These are phyloP conservation scores for Lepidium aucheri DNA, from an alignment of 345 rosid species.

Conservation along the genomic window DNA sequence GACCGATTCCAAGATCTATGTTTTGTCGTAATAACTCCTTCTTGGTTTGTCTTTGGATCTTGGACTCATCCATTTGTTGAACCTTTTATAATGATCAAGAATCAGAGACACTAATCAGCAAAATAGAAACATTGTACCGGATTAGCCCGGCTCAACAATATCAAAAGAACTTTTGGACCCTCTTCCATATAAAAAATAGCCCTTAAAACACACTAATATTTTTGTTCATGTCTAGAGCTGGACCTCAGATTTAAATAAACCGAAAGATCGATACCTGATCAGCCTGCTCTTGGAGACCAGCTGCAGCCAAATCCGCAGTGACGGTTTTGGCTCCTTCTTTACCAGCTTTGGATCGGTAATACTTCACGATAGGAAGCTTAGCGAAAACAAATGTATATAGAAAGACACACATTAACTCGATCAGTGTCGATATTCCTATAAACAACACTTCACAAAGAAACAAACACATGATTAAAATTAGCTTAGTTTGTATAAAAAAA, in stretches of 20 bases:
- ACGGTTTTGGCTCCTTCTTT: slow-evolving; percentile 81
- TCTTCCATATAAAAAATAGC: too few species aligned
- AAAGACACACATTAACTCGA: slow-evolving; percentile 55
- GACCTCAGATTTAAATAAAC: neutral
- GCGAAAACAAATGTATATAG: slow-evolving; percentile 56
- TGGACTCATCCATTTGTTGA: slow-evolving; percentile 28
- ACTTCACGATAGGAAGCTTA: slow-evolving; percentile 72
- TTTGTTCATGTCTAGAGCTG: too few species aligned
- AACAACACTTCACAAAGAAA: slow-evolving; percentile 43
- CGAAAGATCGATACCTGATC: slow-evolving; percentile 1
- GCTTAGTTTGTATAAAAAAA: neutral
- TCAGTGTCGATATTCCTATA: slow-evolving; percentile 48
- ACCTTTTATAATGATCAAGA: slow-evolving; percentile 3
- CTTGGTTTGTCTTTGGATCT: slow-evolving; percentile 23
- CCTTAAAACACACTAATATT: too few species aligned
- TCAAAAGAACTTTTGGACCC: too few species aligned
- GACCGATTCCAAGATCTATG: slow-evolving; percentile 48
- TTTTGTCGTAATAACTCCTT: slow-evolving; percentile 44
- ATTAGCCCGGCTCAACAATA: neutral
- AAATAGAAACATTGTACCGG: neutral
- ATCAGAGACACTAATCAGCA: neutral
- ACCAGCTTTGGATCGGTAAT: slow-evolving; percentile 77
- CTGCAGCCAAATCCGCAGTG: slow-evolving; percentile 70
- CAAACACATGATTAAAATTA: neutral
- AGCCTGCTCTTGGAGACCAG: slow-evolving; percentile 43